Evolutionary conservation across 768 basidiomycete species (phyloP).

Genomic region (Mycena capillaripes): DNA sequence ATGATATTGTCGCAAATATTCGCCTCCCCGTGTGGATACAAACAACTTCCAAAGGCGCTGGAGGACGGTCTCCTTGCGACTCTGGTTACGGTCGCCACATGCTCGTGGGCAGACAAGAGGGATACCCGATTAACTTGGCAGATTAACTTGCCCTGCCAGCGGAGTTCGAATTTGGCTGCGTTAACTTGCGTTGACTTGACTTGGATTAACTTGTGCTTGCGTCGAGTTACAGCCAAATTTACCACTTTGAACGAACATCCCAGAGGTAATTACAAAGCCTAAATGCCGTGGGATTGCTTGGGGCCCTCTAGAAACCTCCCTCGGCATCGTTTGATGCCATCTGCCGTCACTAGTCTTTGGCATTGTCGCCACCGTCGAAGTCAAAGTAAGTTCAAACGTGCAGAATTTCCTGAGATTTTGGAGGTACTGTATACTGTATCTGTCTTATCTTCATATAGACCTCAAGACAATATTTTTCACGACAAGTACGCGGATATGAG

Average conservation of each 20-base stretch:
- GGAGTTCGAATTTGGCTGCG: slow-evolving; percentile 20
- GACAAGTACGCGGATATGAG: no score
- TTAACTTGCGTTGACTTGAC: not conserved
- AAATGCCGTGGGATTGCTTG: not conserved
- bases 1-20: not conserved
- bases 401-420: no score
- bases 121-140: slow-evolving; percentile 14
- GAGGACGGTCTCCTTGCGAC: not conserved
- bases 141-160: slow-evolving; percentile 12
- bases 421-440: no score
- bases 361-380: not conserved
- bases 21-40: not conserved
- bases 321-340: slow-evolving; percentile 1
- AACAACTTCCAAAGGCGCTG: not conserved
- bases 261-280: not conserved
- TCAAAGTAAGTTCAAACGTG: no score
- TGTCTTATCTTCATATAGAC: no score
- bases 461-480: no score
- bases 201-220: slow-evolving; percentile 13
- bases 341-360: not conserved
- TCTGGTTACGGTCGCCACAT: not conserved
- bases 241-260: not conserved
- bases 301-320: not conserved
- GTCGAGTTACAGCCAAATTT: not conserved
- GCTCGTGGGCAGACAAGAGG: no score